phyloP scores from a whole-genome alignment of 2,329 filamentous ascomycete genomes.

The Chalaropsis ovoidea region DNA sequence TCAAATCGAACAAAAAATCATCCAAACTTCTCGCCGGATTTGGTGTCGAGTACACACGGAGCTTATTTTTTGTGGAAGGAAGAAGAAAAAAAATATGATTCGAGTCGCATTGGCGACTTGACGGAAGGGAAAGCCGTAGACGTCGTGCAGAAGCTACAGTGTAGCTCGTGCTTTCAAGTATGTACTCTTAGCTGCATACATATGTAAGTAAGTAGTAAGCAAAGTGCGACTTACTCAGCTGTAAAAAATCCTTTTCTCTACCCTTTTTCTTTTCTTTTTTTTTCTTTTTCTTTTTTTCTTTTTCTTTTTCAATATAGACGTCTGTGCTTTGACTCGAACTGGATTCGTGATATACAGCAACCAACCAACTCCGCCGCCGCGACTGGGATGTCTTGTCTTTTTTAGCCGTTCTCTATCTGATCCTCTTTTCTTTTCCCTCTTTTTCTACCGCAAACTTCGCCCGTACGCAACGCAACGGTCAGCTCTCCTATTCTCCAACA shows the following conservation, averaged over 20 bases:
- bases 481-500: constrained; percentile 8
- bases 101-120: neutral
- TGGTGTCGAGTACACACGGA: neutral
- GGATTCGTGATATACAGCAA: constrained; percentile 7
- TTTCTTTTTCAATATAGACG: neutral
- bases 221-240: too few relatives aligned
- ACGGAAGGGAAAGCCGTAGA: neutral
- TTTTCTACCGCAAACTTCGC: neutral
- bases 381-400: neutral
- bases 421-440: neutral
- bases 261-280: neutral
- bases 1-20: neutral
- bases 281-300: neutral
- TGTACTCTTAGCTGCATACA: too few relatives aligned
- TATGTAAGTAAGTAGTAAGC: too few relatives aligned
- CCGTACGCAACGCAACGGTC: neutral
- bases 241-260: neutral
- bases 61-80: neutral
- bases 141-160: neutral
- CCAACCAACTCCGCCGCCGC: neutral
- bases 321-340: constrained; percentile 8
- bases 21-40: neutral
- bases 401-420: neutral
- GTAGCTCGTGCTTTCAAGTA: too few relatives aligned
- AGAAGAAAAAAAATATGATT: neutral